Conservation (phyloP, 2,329 filamentous ascomycete genomes). For the Botryotinia globosa region DNA sequence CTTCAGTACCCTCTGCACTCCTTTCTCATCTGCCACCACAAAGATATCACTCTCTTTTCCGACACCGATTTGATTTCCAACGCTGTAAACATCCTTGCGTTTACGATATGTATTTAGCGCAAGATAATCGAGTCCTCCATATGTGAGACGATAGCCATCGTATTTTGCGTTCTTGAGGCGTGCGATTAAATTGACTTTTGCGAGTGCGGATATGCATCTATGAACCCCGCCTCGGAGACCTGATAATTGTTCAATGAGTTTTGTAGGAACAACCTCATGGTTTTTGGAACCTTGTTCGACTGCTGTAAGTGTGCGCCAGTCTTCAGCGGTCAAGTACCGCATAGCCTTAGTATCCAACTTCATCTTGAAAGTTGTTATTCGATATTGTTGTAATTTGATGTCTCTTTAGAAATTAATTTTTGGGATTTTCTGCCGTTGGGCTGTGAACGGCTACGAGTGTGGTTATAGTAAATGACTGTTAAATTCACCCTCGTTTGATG, state of each 20-base stretch:
- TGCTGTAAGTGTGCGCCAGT: constrained; percentile 92
- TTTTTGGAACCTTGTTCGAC: constrained; percentile 94
- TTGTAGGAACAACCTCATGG: constrained; percentile 92
- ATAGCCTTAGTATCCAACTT: constrained; percentile 92
- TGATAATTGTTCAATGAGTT: constrained; percentile 80
- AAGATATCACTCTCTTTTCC: constrained; percentile 98
- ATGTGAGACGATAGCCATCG: constrained; percentile 94
- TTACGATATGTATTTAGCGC: constrained; percentile 86
- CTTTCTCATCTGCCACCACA: constrained; percentile 78
- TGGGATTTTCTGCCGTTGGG: constrained; percentile 13
- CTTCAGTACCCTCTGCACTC: constrained; percentile 81
- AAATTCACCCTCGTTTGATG: neutral
- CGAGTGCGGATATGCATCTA: constrained; percentile 82
- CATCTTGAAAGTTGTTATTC: constrained; percentile 52
- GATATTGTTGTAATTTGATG: neutral
- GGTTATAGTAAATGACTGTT: neutral
- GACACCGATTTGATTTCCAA: constrained; percentile 91
- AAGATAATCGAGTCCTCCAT: constrained; percentile 97
- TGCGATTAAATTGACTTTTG: constrained; percentile 87
- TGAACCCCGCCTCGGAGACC: constrained; percentile 81
- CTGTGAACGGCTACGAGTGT: constrained; percentile 4
- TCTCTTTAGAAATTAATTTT: neutral
- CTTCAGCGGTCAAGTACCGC: constrained; percentile 86
- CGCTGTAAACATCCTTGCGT: constrained; percentile 78
- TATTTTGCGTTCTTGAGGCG: constrained; percentile 95